Base-by-base conservation (phyloP, 176 grass and related monocot genomes). In the Oryza australiensis region DNA sequence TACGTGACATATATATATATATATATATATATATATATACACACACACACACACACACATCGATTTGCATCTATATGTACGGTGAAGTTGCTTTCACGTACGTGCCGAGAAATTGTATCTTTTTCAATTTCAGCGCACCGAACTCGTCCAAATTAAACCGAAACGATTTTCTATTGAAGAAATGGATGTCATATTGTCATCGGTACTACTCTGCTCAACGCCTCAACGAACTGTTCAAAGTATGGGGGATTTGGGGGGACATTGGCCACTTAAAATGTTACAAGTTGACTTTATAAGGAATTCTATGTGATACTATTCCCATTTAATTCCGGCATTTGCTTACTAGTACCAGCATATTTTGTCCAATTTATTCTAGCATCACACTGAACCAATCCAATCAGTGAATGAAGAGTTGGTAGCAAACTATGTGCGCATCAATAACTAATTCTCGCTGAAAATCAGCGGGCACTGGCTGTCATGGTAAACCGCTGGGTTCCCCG, bases 341-440 rank as follows among this genome's bases (percentile, higher is more conserved):
- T 60, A 18, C 53, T 32, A 72, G 12, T 30, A 15, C 24, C 12
- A 20, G 12, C 2, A 43, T 6, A 42, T 1, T 3, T 65, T 41
- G 22, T 16, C 38, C 22, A 41, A 40, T 40, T 63, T 62, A 5
- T 55, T 62, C 74, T 2, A 66, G 4, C 74, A 88, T 88, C 34
- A 68, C 15, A 65, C 33, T 4, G 35, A 63, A 45, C 68, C 10
- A 82, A 82, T 12, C 67, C 60, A 79, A 73, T 20, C 14, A 66
- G 57, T 10, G n/a, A 77, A 32, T 12, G 2, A 32, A 57, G 63
- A 84, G 22, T 57, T 26, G 69, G 28, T 62, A 67, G 18, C 22
- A 26, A n/a, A 27, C 37, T 24, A 24, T 62, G 20, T 62, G 9
- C 40, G 18, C 11, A 55, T 71, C 27, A 12, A 67, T 30, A 34